A percentile compares a stretch with the other conserved stretches of the same genome.
These are phyloP conservation scores for Globisporangium spinosum DNA, from an alignment of 352 stramenopile species.

Conservation along the genomic window DNA sequence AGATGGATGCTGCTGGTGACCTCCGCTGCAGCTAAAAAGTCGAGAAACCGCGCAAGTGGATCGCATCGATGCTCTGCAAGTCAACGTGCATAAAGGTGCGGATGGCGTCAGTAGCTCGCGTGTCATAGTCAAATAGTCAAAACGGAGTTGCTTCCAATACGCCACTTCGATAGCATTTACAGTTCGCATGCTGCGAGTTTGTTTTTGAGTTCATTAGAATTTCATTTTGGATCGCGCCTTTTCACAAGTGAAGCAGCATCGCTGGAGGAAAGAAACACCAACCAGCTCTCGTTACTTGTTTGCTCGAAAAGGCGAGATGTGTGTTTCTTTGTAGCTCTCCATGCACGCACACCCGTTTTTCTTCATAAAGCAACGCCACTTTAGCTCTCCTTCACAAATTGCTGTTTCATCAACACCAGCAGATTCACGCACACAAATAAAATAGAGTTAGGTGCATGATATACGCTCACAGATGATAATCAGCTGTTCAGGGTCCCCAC, in stretches of 20 bases:
- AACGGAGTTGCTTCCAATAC: neutral
- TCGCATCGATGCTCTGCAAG: constrained; percentile 53
- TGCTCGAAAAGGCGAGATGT: neutral
- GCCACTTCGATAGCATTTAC: neutral
- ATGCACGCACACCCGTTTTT: neutral
- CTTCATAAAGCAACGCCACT: neutral
- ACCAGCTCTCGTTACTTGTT: neutral
- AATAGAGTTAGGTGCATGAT: neutral
- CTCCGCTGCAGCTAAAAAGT: constrained; percentile 28
- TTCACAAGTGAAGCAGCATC: neutral
- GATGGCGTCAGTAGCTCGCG: constrained; percentile 35
- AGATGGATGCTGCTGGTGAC: neutral
- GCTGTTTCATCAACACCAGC: constrained; percentile 20
- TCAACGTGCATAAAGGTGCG: constrained; percentile 83
- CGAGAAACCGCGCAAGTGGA: constrained; percentile 35
- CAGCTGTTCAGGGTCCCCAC: neutral
- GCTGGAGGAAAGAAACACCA: neutral
- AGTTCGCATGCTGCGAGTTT: neutral
- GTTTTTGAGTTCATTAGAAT: neutral
- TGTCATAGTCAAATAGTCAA: neutral
- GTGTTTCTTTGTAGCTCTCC: neutral
- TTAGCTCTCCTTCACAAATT: constrained; percentile 69
- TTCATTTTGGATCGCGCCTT: neutral
- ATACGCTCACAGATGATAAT: neutral
- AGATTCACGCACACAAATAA: neutral